Conservation (phyloP, 2,329 filamentous ascomycete species). For the Lachnellula cervina region DNA sequence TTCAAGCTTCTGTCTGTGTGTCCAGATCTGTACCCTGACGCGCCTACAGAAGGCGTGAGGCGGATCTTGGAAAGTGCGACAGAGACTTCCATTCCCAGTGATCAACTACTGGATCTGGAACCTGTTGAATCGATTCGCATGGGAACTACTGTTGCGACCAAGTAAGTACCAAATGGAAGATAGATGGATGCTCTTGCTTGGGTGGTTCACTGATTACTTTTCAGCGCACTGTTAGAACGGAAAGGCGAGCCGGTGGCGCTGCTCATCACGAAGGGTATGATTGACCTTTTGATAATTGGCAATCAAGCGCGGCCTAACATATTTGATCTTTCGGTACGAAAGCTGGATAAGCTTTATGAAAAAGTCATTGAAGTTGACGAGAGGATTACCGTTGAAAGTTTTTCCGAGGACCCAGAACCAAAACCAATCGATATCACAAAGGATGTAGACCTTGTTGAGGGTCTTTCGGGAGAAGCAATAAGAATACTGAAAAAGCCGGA, state of each 20-base stretch:
- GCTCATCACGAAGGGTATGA: constrained; percentile 62
- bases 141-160: constrained; percentile 74
- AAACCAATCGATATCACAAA: constrained; percentile 59
- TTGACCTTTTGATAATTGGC: constrained; percentile 63
- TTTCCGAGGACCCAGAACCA: constrained; percentile 42
- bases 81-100: constrained; percentile 37
- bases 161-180: constrained; percentile 40
- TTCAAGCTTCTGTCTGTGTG: constrained; percentile 73
- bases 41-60: constrained; percentile 61
- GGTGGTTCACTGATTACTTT: constrained; percentile 54
- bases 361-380: constrained; percentile 66
- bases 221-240: constrained; percentile 62
- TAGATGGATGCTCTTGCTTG: not conserved
- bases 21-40: constrained; percentile 61
- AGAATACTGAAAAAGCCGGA: constrained; percentile 52
- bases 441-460: constrained; percentile 54
- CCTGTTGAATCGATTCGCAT: constrained; percentile 56
- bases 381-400: constrained; percentile 65
- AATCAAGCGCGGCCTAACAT: constrained; percentile 68
- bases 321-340: constrained; percentile 63
- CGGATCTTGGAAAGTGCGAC: constrained; percentile 57
- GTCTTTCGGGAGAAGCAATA: constrained; percentile 60
- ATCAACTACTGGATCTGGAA: not conserved
- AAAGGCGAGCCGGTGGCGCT: constrained; percentile 52
- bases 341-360: constrained; percentile 62